A percentile compares a stretch with the other conserved stretches of the same genome.
These are phyloP conservation scores for Cryphonectria parasitica DNA, from an alignment of 2,329 filamentous ascomycete genomes.

Conservation along the genomic window DNA sequence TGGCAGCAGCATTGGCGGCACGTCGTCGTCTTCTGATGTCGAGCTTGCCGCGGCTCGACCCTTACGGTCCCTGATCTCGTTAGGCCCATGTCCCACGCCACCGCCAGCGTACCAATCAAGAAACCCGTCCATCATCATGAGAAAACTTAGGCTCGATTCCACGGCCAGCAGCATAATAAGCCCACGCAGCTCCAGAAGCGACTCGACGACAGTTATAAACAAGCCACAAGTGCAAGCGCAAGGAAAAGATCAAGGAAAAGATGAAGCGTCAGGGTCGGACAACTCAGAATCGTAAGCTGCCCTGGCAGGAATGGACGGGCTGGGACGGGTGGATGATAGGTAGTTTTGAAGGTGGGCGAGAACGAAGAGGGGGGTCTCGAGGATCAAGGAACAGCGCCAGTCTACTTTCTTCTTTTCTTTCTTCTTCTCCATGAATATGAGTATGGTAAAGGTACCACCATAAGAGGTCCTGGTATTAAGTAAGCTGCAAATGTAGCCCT, in stretches of 20 bases:
- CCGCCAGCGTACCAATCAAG: background rate
- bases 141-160: background rate
- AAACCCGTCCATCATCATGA: background rate
- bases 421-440: background rate
- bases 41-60: background rate
- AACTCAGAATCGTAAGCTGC: background rate
- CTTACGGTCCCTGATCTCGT: background rate
- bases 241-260: background rate
- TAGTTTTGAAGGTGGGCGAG: background rate
- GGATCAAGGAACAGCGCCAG: background rate
- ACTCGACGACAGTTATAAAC: background rate
- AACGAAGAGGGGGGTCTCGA: background rate
- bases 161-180: background rate
- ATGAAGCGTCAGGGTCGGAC: background rate
- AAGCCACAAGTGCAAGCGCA: background rate
- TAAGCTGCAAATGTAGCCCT: background rate
- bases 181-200: background rate
- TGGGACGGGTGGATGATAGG: background rate
- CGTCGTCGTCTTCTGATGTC: background rate
- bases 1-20: background rate
- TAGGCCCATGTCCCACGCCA: background rate
- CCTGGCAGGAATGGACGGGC: background rate
- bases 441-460: background rate
- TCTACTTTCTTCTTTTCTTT: background rate
- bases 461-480: background rate